Conservation (phyloP, 768 basidiomycete genomes). For the Hebeloma cylindrosporum region DNA sequence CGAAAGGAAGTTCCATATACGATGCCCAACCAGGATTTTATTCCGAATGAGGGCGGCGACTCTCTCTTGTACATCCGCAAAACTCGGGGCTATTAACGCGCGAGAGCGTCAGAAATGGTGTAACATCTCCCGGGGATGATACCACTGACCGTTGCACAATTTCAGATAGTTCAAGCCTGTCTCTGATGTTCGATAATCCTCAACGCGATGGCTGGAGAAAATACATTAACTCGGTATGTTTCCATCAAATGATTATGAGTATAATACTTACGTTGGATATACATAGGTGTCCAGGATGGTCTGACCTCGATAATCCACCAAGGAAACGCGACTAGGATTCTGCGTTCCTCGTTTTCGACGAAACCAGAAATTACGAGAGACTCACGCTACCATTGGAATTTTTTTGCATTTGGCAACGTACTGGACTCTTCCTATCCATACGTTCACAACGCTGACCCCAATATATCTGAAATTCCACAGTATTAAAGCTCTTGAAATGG, state of each 20-base stretch:
- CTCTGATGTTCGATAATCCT: conserved; percentile 44
- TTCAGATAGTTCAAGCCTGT: conserved; percentile 45
- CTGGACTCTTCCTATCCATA: conserved; percentile 39
- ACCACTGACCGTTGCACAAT: conserved; percentile 40
- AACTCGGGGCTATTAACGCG: conserved; percentile 44
- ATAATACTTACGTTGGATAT: conserved; percentile 47
- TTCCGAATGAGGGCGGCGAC: conserved; percentile 42
- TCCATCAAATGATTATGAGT: too few relatives aligned
- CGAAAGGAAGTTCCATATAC: conserved; percentile 53
- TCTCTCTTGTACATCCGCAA: conserved; percentile 45
- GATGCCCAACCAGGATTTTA: conserved; percentile 57
- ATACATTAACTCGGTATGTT: too few relatives aligned
- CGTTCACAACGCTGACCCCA: conserved; percentile 44
- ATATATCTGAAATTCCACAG: conserved; percentile 40
- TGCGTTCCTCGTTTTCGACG: conserved; percentile 4
- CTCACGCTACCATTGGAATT: conserved; percentile 55
- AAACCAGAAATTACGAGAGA: conserved; percentile 9
- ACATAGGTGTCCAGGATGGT: conserved; percentile 51
- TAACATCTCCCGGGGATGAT: not conserved
- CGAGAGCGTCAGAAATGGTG: not conserved
- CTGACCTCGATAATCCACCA: conserved; percentile 48
- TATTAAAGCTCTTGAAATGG: too few relatives aligned
- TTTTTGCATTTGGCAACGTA: conserved; percentile 24
- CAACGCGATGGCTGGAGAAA: conserved; percentile 43
- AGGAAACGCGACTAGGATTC: conserved; percentile 46